Base-by-base conservation (phyloP, 202 grass and related monocot species). In the Schoenoplectus tabernaemontani region DNA sequence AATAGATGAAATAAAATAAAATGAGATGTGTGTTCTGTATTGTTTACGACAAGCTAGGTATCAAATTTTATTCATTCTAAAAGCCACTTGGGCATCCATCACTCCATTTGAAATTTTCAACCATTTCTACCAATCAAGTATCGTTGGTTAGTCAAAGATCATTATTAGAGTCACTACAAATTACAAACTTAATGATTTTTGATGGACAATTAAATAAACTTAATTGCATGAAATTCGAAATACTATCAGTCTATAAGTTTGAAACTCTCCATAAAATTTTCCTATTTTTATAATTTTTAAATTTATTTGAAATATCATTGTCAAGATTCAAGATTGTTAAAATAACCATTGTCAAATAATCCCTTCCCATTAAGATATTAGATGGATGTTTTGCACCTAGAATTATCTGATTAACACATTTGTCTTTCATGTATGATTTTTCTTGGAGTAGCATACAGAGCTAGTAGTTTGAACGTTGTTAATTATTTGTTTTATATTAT, bases 401-500 rank as follows among this genome's bases (percentile, higher is more conserved):
- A 71, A 47, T 16, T 48, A 48, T 20, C 23, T 4, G 24, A 26
- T 12, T 13, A 51, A n/a, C 33, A 9, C n/a, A 12, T 17, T 43
- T 1, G 16, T 68, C 47, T 82, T 57, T 41, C 13, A 13, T 17
- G 5, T 7, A 5, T 65, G 32, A 36, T 69, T 58, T 22, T 60
- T 78, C 38, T 69, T 7, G 39, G 30, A 61, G 74, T 62, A 82
- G 22, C 50, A 75, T 32, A 80, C 16, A 53, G 57, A 47, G 7
- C 57, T 15, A 33, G 7, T 32, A 32, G 9, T 64, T 43, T 44
- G 33, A 59, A 62, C 32, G n/a, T 53, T 74, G 46, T 74, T 75
- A 26, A 76, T 57, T 53, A 33, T 83, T 83, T 65, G 26, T 7
- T 59, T 87, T 80, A 24, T 38, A 37, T n/a, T 79, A 53, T 51